Conservation (phyloP, 441 rosid genomes). For the Isatis lusitanica region DNA sequence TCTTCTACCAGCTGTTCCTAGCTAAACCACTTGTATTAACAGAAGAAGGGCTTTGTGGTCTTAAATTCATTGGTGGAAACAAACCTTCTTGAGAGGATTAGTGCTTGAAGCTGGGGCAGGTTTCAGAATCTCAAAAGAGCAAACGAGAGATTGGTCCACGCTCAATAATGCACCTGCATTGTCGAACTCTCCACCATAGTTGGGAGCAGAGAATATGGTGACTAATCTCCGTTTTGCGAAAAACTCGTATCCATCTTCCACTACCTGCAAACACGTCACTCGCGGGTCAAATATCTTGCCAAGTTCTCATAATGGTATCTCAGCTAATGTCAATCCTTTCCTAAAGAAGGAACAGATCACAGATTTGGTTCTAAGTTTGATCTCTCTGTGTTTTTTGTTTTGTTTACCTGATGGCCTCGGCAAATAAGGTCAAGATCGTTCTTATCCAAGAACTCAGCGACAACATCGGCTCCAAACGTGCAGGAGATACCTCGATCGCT, state of each 20-base stretch:
- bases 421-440: slow-evolving; percentile 96
- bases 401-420: slow-evolving; percentile 90
- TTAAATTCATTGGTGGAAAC: slow-evolving; percentile 1
- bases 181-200: slow-evolving; percentile 98
- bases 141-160: slow-evolving; percentile 72
- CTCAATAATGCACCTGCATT: slow-evolving; percentile 90
- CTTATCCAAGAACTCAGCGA: slow-evolving; percentile 83
- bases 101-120: slow-evolving; percentile 55
- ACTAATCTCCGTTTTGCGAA: slow-evolving; percentile 85
- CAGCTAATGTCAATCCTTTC: not conserved
- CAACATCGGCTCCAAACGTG: slow-evolving; percentile 84
- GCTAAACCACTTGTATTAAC: not conserved
- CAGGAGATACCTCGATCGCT: slow-evolving; percentile 96
- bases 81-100: slow-evolving; percentile 74
- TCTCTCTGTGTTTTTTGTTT: not conserved
- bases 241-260: slow-evolving; percentile 96
- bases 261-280: slow-evolving; percentile 57
- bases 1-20: not conserved
- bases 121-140: slow-evolving; percentile 92
- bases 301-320: not conserved
- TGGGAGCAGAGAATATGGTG: slow-evolving; percentile 93
- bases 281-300: not conserved
- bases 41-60: slow-evolving; percentile 7
- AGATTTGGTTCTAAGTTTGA: not conserved
- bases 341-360: not conserved